These are phyloP conservation scores for Limnomonas spitsbergensis DNA, from an alignment of 139 green algal species.

Conservation along the genomic window DNA sequence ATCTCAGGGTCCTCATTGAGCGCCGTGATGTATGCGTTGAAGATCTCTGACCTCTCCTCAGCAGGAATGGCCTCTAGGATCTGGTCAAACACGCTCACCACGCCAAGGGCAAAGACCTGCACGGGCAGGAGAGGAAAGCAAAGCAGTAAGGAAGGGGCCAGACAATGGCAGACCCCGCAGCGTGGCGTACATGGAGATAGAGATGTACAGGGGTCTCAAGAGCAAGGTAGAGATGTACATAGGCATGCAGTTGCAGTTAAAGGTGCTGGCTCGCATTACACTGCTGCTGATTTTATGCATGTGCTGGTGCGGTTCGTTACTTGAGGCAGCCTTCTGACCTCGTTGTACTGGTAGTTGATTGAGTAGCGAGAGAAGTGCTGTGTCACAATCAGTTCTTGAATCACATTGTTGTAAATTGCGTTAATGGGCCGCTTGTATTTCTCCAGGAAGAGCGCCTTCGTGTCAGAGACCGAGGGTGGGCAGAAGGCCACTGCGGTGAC, in stretches of 20 bases:
- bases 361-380: slow-evolving; percentile 88
- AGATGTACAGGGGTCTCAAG: no score
- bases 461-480: slow-evolving; percentile 61
- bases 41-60: slow-evolving; percentile 53
- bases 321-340: no score
- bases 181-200: no score
- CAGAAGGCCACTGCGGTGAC: no score
- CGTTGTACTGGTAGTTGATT: slow-evolving; percentile 83
- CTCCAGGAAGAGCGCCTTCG: slow-evolving; percentile 63
- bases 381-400: slow-evolving; percentile 91
- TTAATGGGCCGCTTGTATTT: slow-evolving; percentile 67
- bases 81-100: slow-evolving; percentile 86
- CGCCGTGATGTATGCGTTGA: slow-evolving; percentile 71
- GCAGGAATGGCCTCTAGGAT: slow-evolving; percentile 65
- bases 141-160: no score
- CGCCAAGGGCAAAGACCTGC: slow-evolving; percentile 85
- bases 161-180: no score
- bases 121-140: no score
- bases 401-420: slow-evolving; percentile 79
- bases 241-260: no score
- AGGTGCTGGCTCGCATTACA: no score
- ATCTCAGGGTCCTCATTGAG: slow-evolving; percentile 72
- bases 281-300: no score
- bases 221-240: no score
- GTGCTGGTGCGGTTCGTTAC: no score